Evolutionary conservation across 2,329 filamentous ascomycete species (phyloP).

Genomic region (Alternaria sp.): DNA sequence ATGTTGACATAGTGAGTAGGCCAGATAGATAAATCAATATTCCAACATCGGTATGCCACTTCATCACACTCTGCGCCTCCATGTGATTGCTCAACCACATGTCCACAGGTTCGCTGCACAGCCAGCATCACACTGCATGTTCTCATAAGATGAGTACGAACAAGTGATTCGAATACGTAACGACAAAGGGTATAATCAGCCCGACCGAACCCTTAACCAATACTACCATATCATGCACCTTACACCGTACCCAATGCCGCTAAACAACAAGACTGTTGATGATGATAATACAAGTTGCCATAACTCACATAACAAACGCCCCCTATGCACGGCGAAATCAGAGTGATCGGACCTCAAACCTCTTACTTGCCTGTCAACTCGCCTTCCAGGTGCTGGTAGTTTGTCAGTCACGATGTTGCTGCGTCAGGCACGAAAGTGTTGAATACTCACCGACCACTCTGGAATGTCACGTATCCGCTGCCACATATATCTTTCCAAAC

Average conservation of each 20-base stretch:
- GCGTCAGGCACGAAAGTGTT: neutral
- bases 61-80: neutral
- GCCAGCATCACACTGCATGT: neutral
- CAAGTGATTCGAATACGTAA: neutral
- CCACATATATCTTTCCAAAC: slow-evolving; percentile 95
- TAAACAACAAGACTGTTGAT: slow-evolving; percentile 7
- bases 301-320: neutral
- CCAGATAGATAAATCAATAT: neutral
- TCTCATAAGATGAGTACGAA: neutral
- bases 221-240: slow-evolving; percentile 3
- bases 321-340: neutral
- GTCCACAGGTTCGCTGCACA: neutral
- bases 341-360: neutral
- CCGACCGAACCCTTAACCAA: neutral
- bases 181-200: slow-evolving; percentile 15
- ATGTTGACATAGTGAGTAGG: neutral
- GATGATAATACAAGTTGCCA: neutral
- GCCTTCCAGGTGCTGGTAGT: slow-evolving; percentile 37
- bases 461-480: slow-evolving; percentile 87
- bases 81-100: neutral
- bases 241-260: slow-evolving; percentile 26
- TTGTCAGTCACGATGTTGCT: slow-evolving; percentile 2
- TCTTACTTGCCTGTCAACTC: slow-evolving; percentile 38
- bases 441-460: slow-evolving; percentile 69
- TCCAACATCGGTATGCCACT: neutral